Percentiles rank a stretch among this genome's conserved stretches.
Conservation (phyloP, 139 green algal genomes). For the Picochlorum costavermella region DNA sequence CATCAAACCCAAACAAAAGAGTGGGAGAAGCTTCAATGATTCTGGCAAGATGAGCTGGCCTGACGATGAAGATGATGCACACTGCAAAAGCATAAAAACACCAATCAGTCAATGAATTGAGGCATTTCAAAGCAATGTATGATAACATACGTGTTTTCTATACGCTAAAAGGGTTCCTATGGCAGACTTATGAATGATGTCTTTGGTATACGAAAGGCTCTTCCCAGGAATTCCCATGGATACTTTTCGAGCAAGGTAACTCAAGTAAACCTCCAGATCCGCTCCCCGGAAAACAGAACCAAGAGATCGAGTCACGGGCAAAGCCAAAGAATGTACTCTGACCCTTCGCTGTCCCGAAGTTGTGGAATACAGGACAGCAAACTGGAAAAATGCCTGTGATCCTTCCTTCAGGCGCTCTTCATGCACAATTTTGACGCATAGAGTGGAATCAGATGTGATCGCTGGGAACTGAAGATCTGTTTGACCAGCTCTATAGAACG, state of each 20-base stretch:
- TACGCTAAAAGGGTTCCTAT: conserved; percentile 50
- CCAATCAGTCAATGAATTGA: background rate
- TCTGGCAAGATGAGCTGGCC: conserved; percentile 88
- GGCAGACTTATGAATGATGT: conserved; percentile 41
- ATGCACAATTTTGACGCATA: conserved; percentile 38
- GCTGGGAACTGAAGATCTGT: conserved; percentile 75
- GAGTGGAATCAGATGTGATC: conserved; percentile 69
- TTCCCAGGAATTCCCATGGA: conserved; percentile 23
- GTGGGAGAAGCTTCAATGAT: conserved; percentile 82
- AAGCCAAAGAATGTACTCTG: conserved; percentile 67
- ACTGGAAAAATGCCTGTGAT: conserved; percentile 56
- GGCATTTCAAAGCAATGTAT: background rate
- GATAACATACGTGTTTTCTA: conserved; percentile 43
- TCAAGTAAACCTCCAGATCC: conserved; percentile 72
- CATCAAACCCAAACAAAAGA: conserved; percentile 66
- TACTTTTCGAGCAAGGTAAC: conserved; percentile 23
- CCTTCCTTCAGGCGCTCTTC: conserved; percentile 41
- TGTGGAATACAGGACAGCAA: conserved; percentile 80
- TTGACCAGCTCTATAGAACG: conserved; percentile 33
- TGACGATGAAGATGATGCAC: conserved; percentile 14
- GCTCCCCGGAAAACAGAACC: conserved; percentile 66
- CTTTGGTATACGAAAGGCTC: conserved; percentile 38
- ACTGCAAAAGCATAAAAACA: background rate
- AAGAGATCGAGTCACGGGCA: conserved; percentile 57
- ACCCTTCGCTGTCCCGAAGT: conserved; percentile 31